phyloP scores from a whole-genome alignment of 495 filamentous ascomycete genomes.

The Xylaria intraflava region DNA sequence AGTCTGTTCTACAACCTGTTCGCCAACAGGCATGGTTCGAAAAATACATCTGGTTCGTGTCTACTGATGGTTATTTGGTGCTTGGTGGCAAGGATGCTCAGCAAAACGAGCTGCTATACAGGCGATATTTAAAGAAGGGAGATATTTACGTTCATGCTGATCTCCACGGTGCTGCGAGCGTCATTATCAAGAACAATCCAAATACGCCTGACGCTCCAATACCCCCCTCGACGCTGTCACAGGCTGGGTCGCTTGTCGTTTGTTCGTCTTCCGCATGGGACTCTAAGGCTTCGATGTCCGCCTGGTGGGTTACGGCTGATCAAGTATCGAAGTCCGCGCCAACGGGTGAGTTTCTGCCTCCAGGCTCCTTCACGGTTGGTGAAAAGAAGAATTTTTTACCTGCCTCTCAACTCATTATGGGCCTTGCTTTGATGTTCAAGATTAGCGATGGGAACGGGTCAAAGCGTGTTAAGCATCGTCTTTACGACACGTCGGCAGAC shows the following conservation, averaged over 20 bases:
- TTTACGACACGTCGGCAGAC: constrained; percentile 40
- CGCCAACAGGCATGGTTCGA: constrained; percentile 88
- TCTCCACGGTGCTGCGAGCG: constrained; percentile 70
- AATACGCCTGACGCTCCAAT: constrained; percentile 73
- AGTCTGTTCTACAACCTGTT: constrained; percentile 75
- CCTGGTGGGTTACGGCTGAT: constrained; percentile 85
- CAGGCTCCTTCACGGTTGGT: constrained; percentile 69
- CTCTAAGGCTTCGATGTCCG: constrained; percentile 87
- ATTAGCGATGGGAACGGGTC: constrained; percentile 83
- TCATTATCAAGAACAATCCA: constrained; percentile 80
- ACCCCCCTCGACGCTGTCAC: constrained; percentile 81
- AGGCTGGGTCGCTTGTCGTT: constrained; percentile 79
- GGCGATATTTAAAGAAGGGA: constrained; percentile 73
- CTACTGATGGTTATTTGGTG: constrained; percentile 90
- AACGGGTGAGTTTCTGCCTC: constrained; percentile 69
- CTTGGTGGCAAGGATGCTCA: constrained; percentile 79
- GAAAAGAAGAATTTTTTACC: constrained; percentile 88
- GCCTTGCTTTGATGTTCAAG: constrained; percentile 79
- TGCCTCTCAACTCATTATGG: constrained; percentile 79
- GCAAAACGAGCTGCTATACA: constrained; percentile 88
- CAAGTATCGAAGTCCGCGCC: constrained; percentile 80
- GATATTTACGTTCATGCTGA: constrained; percentile 92
- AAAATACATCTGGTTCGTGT: constrained; percentile 91
- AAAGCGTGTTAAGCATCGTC: constrained; percentile 67
- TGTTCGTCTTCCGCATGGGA: constrained; percentile 88